Conservation (phyloP, 2,329 filamentous ascomycete species). For the Aspergillus candidus region DNA sequence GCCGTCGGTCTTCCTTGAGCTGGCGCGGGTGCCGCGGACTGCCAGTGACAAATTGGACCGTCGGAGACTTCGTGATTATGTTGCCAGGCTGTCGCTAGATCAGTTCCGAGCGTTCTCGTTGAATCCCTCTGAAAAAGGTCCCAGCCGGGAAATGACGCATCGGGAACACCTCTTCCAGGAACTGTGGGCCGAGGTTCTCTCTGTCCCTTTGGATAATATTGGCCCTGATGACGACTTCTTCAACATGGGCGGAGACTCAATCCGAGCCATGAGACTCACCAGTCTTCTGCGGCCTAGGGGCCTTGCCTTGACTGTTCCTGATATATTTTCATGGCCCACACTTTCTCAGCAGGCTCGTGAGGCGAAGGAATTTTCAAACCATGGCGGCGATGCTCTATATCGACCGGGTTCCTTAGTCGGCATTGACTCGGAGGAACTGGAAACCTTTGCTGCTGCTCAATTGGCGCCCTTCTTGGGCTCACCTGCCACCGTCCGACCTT, state of each 20-base stretch:
- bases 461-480: too few species aligned
- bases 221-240: slow-evolving; percentile 15
- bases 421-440: background rate
- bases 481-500: too few species aligned
- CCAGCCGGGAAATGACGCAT: too few species aligned
- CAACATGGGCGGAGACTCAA: slow-evolving; percentile 16
- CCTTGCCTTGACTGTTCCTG: slow-evolving; percentile 14
- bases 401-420: background rate
- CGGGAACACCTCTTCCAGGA: background rate
- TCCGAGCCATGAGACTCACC: slow-evolving; percentile 21
- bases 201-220: slow-evolving; percentile 5
- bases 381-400: background rate
- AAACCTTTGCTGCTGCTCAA: background rate
- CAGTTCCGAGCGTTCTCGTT: background rate
- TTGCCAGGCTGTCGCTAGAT: background rate
- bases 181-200: slow-evolving; percentile 4
- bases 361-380: background rate
- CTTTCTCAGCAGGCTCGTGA: background rate
- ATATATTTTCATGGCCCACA: slow-evolving; percentile 16
- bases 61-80: background rate
- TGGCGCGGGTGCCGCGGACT: background rate
- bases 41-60: slow-evolving; percentile 1
- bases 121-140: too few species aligned
- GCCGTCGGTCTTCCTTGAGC: background rate
- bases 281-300: slow-evolving; percentile 12